phyloP scores from a whole-genome alignment of 2,329 filamentous ascomycete genomes.

The Hansfordia pulvinata region DNA sequence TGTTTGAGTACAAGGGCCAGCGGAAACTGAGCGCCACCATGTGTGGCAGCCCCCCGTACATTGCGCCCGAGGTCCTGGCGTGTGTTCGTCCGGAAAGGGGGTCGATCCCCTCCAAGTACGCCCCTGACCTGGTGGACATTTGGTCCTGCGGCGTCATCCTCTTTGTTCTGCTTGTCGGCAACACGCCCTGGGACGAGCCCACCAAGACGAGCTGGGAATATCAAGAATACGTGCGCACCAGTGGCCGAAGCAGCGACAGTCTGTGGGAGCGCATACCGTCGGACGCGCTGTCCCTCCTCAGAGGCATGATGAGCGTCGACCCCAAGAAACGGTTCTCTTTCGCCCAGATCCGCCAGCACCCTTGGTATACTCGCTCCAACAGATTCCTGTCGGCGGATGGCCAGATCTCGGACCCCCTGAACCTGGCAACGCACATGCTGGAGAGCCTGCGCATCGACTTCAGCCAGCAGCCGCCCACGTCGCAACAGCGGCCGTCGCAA shows the following conservation, averaged over 20 bases:
- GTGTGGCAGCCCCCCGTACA: constrained; percentile 93
- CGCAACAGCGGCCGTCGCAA: constrained; percentile 14
- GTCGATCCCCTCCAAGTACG: constrained; percentile 44
- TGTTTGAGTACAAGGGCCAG: constrained; percentile 81
- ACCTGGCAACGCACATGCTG: constrained; percentile 88
- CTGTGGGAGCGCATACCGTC: constrained; percentile 70
- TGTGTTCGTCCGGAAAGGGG: constrained; percentile 34
- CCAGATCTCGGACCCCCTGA: constrained; percentile 62
- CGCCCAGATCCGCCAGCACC: constrained; percentile 74
- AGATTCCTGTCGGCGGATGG: constrained; percentile 62
- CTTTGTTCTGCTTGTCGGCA: constrained; percentile 87
- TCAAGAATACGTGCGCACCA: constrained; percentile 68
- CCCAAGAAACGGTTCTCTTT: constrained; percentile 67
- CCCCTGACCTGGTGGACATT: constrained; percentile 73
- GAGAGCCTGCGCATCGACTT: constrained; percentile 86
- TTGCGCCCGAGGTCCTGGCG: constrained; percentile 77
- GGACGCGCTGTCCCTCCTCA: constrained; percentile 65
- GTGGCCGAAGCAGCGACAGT: constrained; percentile 71
- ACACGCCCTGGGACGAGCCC: constrained; percentile 95
- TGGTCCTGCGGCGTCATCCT: constrained; percentile 99
- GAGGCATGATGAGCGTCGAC: constrained; percentile 86
- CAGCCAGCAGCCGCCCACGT: constrained; percentile 45
- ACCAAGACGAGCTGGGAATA: constrained; percentile 81
- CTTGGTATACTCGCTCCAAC: constrained; percentile 85
- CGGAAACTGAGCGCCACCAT: constrained; percentile 76